Evolutionary conservation across 2,329 filamentous ascomycete genomes (phyloP).

Genomic region (Paraphaeosphaeria sporulosa): DNA sequence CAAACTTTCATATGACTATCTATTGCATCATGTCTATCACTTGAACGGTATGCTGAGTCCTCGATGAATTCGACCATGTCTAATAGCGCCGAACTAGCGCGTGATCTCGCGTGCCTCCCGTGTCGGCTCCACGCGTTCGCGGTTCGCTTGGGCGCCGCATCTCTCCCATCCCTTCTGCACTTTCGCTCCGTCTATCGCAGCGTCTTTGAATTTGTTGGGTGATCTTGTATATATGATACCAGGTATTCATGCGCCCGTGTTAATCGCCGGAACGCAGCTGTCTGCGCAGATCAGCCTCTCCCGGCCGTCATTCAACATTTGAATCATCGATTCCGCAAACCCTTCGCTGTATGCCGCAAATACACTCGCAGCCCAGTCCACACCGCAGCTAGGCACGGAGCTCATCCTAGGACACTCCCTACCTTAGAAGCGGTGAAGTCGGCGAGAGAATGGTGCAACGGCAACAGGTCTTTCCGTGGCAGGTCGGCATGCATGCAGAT

Average conservation of each 20-base stretch:
- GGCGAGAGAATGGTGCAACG: constrained; percentile 6
- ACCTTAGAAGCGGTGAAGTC: not conserved
- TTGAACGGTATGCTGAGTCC: not conserved
- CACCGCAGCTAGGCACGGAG: not conserved
- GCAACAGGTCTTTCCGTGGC: constrained; percentile 16
- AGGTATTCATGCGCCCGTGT: not conserved
- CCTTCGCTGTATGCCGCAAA: not conserved
- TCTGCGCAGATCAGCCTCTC: not conserved
- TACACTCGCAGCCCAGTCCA: not conserved
- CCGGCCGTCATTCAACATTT: not conserved
- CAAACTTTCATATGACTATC: not conserved
- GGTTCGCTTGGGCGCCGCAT: not conserved
- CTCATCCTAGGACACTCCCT: too few species aligned
- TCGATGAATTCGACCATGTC: not conserved
- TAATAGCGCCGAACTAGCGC: constrained; percentile 5
- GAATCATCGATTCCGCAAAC: not conserved
- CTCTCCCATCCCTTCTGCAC: not conserved
- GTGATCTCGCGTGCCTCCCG: constrained; percentile 12
- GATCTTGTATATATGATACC: not conserved
- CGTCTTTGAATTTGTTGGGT: not conserved
- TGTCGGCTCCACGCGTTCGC: not conserved
- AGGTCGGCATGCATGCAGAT: constrained; percentile 11
- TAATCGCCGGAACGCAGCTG: not conserved
- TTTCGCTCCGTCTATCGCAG: not conserved
- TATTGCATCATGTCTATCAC: too few species aligned